Base-by-base conservation (phyloP, 345 rosid genomes). In the Dipteronia sinensis region DNA sequence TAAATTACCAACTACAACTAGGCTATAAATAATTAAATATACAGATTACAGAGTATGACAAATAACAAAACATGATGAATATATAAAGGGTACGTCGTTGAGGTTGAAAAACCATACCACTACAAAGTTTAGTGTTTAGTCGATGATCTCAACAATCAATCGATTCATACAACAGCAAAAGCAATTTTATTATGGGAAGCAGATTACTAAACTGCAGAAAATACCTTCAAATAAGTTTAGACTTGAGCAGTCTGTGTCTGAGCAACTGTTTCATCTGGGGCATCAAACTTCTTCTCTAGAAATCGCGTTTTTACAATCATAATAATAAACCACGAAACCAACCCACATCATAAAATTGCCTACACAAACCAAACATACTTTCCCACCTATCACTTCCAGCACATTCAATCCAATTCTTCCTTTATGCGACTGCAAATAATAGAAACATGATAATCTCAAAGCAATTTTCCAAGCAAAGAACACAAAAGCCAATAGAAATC, bases 271-370 rank as follows among this genome's bases (percentile, higher is more conserved):
- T 77, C 81, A 3, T 74, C 67, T 61, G 78, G 85, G 19, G 27
- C 77, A 61, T 84, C 85, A 1, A 71, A 40, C 75, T 85, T 85
- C 61, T 75, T 67, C 69, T 67, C 76, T 0, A 68, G 65, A 69
- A 77, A 55, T 58, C 72, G 40, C 67, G n/a, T 59, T 72, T 71
- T 82, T 80, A 74, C 85, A 80, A 15, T 80, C 82, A 27, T 67
- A 72, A 72, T 59, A 80, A 55, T 82, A 76, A 31, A 74, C 83
- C 61, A 61, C 9, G 34, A 80, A 73, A 7, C 58, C 73, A 25
- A 83, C 65, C 85, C 88, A 85, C 78, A 72, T 73, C 49, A 78
- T 31, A 67, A 78, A 49, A 22, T 75, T 78, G 25, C 51, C 76
- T 17, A 76, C 56, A 46, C 81, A 85, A 67, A 72, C 71, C 69